Conservation (phyloP, 2,329 filamentous ascomycete genomes). For the Sporothrix mexicana region DNA sequence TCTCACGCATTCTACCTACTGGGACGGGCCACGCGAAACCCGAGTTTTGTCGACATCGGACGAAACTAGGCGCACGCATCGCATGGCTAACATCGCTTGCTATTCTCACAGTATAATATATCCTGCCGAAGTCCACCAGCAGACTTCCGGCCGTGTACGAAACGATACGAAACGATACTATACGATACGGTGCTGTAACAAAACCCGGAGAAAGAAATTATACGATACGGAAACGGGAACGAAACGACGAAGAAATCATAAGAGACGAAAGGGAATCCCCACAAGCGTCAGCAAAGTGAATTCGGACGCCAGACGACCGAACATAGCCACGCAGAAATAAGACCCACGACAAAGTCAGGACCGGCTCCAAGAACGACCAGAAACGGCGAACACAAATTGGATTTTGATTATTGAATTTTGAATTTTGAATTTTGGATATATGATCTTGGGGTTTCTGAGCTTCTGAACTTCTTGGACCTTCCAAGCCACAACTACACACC, state of each 20-base stretch:
- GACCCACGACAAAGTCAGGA: background rate
- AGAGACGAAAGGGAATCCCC: conserved; percentile 21
- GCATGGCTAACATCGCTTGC: conserved; percentile 22
- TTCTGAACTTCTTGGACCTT: background rate
- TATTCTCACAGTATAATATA: conserved; percentile 34
- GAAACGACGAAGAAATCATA: too few relatives aligned
- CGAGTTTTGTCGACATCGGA: background rate
- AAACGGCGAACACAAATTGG: background rate
- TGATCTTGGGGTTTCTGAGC: too few relatives aligned
- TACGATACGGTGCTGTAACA: conserved; percentile 39
- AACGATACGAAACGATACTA: conserved; percentile 35
- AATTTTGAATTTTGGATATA: background rate
- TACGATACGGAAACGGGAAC: conserved; percentile 32
- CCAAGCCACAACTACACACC: background rate
- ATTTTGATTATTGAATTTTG: too few relatives aligned
- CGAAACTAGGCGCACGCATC: background rate
- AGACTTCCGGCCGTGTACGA: conserved; percentile 37
- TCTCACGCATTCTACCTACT: background rate
- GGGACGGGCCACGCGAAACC: background rate
- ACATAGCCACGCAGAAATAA: background rate
- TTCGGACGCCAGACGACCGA: conserved; percentile 4
- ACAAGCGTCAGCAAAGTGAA: background rate
- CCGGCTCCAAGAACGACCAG: conserved; percentile 11
- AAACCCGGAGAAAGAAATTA: conserved; percentile 32
- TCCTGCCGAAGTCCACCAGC: conserved; percentile 19